Conservation (phyloP, 306 rosid species). For the Cicer judaicum region DNA sequence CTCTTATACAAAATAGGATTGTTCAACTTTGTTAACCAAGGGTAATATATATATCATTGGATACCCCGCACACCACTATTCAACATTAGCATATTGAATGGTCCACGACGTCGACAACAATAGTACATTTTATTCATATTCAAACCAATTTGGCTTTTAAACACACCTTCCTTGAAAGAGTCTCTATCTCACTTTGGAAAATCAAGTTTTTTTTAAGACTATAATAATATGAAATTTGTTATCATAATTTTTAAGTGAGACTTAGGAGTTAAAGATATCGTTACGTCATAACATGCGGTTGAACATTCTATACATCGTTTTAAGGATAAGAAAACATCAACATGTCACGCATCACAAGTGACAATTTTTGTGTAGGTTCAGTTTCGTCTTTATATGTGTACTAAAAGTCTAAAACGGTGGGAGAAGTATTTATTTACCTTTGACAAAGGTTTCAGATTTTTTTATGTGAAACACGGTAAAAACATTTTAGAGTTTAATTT, state of each 20-base stretch:
- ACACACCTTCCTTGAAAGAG: conserved; percentile 47
- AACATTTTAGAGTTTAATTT: too few species aligned
- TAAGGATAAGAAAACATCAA: conserved; percentile 6
- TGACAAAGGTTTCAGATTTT: too few species aligned
- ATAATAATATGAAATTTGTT: neutral
- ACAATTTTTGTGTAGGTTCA: conserved; percentile 18
- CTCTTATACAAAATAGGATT: neutral
- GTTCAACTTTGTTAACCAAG: conserved; percentile 8
- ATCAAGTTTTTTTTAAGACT: neutral
- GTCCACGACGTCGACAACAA: conserved; percentile 33
- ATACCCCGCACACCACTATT: conserved; percentile 32
- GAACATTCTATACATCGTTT: conserved; percentile 13
- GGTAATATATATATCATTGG: conserved; percentile 39
- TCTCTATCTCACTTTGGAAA: neutral
- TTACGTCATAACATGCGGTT: conserved; percentile 2
- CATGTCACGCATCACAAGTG: neutral
- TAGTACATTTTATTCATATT: conserved; percentile 15
- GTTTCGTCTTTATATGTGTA: neutral
- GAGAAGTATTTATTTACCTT: neutral
- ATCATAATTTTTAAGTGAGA: conserved; percentile 11
- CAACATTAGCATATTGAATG: conserved; percentile 17
- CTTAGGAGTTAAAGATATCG: neutral
- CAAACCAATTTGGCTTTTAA: neutral
- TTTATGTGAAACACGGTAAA: too few species aligned
- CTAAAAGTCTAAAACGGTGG: conserved; percentile 34